Evolutionary conservation across 768 basidiomycete species (phyloP), one percentile per base, ranked within the genome.

Genomic region (Russula earlei): DNA sequence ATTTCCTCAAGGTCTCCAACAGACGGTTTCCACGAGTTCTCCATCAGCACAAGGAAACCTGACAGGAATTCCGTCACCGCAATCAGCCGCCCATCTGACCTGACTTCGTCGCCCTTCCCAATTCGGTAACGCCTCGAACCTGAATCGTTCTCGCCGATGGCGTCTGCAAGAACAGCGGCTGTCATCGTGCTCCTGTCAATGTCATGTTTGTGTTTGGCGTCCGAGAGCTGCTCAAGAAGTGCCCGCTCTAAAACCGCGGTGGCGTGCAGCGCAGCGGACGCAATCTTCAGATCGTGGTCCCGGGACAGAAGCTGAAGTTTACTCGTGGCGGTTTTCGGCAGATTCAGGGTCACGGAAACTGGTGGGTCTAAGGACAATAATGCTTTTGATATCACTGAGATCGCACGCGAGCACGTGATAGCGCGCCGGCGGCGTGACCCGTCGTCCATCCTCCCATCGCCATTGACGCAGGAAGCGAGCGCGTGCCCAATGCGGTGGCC

Each of bases 361-460:
- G 29, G 29, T 9, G 29, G 29, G 10, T 31, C n/a, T 9, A 27
- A 8, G 12, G 52, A 33, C 38, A 58, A 33, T 15, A 25, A 57
- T 12, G 49, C 48, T 19, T 11, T 51, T 33, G 49, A 49, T 14
- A 59, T 24, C 24, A 51, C 49, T 31, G 43, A 36, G 49, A 58
- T 12, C 9, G 49, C 58, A 17, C 40, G 48, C n/a, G 40, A 11
- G 15, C 58, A 59, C 10, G 36, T 41, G 37, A 57, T 33, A 2
- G 58, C 58, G 22, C 58, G 58, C 8, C 40, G 54, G 15, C 49
- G 27, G 15, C 58, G 58, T 10, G 14, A 22, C 5, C 7, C 20
- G 7, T 57, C 34, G 31, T 55, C 54, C 55, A 59, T 56, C n/a
- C 42, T 42, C 33, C 49, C 48, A 14, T 57, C 17, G 7, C 17